Conservation (phyloP, 495 filamentous ascomycete species). For the Sphaerosporella brunnea region DNA sequence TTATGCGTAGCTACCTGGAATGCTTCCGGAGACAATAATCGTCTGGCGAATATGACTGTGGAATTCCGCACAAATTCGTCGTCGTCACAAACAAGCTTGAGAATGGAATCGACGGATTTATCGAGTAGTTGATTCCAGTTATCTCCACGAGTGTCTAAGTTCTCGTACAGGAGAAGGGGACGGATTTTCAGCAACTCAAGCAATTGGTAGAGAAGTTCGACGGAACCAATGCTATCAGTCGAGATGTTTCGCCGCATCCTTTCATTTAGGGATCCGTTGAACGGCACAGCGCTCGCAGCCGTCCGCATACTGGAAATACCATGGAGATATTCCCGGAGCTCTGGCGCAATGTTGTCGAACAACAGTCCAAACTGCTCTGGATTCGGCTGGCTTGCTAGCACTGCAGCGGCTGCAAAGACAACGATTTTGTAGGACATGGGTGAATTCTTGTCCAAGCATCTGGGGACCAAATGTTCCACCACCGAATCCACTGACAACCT, state of each 20-base stretch:
- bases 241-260: conserved; percentile 17
- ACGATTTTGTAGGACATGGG: conserved; percentile 44
- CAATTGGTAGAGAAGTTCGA: conserved; percentile 23
- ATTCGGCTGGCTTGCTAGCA: conserved; percentile 26
- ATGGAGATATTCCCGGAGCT: conserved; percentile 38
- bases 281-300: conserved; percentile 3
- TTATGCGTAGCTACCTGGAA: conserved; percentile 16
- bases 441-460: conserved; percentile 36
- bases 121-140: conserved; percentile 19
- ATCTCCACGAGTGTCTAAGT: conserved; percentile 6
- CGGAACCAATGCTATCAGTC: conserved; percentile 21
- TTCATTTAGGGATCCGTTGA: neutral
- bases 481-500: conserved; percentile 40
- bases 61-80: conserved; percentile 24
- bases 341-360: conserved; percentile 37
- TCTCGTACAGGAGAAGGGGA: conserved; percentile 23
- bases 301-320: conserved; percentile 21
- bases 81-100: conserved; percentile 22
- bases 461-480: conserved; percentile 35
- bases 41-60: conserved; percentile 19
- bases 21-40: conserved; percentile 19
- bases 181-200: conserved; percentile 24
- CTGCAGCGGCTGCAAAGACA: conserved; percentile 32
- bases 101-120: conserved; percentile 20
- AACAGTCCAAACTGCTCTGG: conserved; percentile 35